Evolutionary conservation across 148 eudicot species (phyloP).

Genomic region (Selenicereus undatus): DNA sequence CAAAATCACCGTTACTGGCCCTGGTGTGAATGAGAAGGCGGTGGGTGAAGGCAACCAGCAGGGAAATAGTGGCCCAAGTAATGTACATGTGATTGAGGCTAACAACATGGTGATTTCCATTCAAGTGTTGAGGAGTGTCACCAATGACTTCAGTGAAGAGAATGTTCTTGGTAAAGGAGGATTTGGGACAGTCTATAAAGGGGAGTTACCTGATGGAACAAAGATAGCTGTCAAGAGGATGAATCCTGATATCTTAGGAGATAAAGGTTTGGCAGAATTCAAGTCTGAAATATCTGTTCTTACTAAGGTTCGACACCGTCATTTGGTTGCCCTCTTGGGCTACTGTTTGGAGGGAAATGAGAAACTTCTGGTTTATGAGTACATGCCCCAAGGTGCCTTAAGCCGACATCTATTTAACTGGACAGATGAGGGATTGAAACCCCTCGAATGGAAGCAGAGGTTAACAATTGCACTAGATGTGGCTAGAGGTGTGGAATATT

Average conservation of each 20-base stretch:
- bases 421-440: conserved; percentile 50
- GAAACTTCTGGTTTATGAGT: conserved; percentile 70
- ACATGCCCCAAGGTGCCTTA: conserved; percentile 74
- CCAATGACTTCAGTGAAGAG: conserved; percentile 60
- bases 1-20: conserved; percentile 53
- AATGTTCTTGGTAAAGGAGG: conserved; percentile 72
- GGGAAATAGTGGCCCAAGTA: conserved; percentile 46
- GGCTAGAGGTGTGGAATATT: conserved; percentile 79
- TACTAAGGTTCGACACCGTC: conserved; percentile 69
- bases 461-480: conserved; percentile 66
- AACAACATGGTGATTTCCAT: conserved; percentile 55
- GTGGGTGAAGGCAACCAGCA: conserved; percentile 42
- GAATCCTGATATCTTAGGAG: conserved; percentile 60
- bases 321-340: conserved; percentile 64
- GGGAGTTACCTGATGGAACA: conserved; percentile 65
- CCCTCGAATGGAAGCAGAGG: conserved; percentile 74
- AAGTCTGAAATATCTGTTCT: conserved; percentile 69
- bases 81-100: conserved; percentile 57
- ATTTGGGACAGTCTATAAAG: conserved; percentile 79
- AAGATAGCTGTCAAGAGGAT: conserved; percentile 79
- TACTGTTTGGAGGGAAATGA: conserved; percentile 77
- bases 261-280: conserved; percentile 69
- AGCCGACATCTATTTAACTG: conserved; percentile 56
- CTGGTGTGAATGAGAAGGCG: conserved; percentile 34
- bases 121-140: conserved; percentile 51